Evolutionary conservation across 2,329 filamentous ascomycete genomes (phyloP).

Genomic region (Hypoxylon sp.): DNA sequence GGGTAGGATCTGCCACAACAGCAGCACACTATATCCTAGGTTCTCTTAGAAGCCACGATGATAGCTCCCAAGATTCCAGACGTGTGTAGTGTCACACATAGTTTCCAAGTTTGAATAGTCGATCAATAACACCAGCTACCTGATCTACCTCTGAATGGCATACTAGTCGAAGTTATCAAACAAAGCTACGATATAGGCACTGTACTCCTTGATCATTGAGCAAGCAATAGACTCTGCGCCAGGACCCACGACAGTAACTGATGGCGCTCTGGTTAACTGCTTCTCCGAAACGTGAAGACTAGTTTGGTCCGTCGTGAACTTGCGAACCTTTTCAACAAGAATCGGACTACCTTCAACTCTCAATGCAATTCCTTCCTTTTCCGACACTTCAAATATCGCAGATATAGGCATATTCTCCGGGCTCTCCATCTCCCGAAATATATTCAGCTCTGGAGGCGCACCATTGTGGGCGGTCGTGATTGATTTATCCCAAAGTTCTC

Average conservation of each 20-base stretch:
- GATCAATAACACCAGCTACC: too few relatives aligned
- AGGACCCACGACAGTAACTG: not conserved
- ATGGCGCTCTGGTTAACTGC: not conserved
- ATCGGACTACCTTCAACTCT: not conserved
- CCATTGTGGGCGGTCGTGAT: not conserved
- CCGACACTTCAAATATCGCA: not conserved
- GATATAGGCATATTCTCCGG: not conserved
- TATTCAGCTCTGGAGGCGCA: not conserved
- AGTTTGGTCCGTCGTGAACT: not conserved
- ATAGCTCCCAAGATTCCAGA: too few relatives aligned
- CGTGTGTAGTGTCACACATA: too few relatives aligned
- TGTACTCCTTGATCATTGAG: constrained; percentile 10
- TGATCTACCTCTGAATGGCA: too few relatives aligned
- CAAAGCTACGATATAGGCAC: constrained; percentile 19
- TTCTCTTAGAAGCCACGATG: too few relatives aligned
- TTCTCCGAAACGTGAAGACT: not conserved
- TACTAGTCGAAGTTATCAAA: constrained; percentile 23
- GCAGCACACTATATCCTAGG: too few relatives aligned
- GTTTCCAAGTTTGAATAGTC: too few relatives aligned
- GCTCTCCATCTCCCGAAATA: not conserved
- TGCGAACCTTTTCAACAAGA: not conserved
- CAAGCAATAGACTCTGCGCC: constrained; percentile 9
- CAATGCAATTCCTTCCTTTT: not conserved
- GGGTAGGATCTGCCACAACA: too few relatives aligned
- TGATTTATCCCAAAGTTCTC: constrained; percentile 9